Base-by-base conservation (phyloP, 345 rosid species). In the Gossypium turneri region DNA sequence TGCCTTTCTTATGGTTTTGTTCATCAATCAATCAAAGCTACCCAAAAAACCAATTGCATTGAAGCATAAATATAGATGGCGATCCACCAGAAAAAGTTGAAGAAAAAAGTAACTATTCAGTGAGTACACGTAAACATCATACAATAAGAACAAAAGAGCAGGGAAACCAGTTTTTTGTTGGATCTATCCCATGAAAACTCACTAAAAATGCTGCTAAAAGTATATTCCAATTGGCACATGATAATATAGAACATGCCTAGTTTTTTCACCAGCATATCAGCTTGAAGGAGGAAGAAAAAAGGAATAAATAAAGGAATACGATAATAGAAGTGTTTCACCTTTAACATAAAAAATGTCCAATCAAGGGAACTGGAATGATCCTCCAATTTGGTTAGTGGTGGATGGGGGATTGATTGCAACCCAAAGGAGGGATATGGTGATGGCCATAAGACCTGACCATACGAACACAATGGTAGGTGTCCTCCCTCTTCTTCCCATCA, bases 401-500 rank as follows among this genome's bases (percentile, higher is more conserved):
- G 95, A 84, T 0, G 98, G 98, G 17, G 98, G 98, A 77, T 78
- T 88, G 85, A 94, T 94, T 1, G 98, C 97, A 63, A 94, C 98
- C 98, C 98, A 94, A 22, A 94, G 98, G 19, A 94, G 94, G 16
- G 98, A 94, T 11, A 94, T 92, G 62, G 96, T 94, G 79, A 94
- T 94, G 2, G 98, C 96, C 0, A 93, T 75, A 71, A 94, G 96
- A 58, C 98, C 98, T 4, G 98, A 93, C 98, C 98, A 94, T 4
- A 94, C 98, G 75, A 84, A 94, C 43, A 94, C 98, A 71, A 94
- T 91, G 84, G 98, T 94, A 1, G 98, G 98, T 2, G 98, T 94
- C 75, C 92, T 90, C 70, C 98, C 98, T 78, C 98, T 81, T 81
- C 98, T 86, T 78, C 98, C 98, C 98, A 92, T 94, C 0, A 94